Conservation (phyloP, 2,329 filamentous ascomycete genomes). For the Fusarium sp. region DNA sequence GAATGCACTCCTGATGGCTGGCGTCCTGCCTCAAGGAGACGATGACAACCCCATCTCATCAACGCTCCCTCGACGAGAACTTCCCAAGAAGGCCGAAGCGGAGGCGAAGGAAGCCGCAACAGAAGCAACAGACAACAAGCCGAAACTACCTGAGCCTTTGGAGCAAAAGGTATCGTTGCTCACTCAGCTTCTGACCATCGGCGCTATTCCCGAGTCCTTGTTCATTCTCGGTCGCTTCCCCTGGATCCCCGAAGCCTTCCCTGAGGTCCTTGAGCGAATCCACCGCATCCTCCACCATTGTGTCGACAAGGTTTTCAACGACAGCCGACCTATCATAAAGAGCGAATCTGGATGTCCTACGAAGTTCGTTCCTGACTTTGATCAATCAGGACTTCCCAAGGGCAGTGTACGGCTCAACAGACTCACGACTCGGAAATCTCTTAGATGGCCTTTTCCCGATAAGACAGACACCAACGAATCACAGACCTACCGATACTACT, state of each 20-base stretch:
- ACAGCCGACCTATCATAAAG: conserved; percentile 55
- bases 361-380: conserved; percentile 62
- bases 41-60: conserved; percentile 76
- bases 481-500: conserved; percentile 91
- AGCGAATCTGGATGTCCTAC: conserved; percentile 53
- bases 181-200: conserved; percentile 87
- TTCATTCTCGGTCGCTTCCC: conserved; percentile 93
- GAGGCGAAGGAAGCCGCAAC: conserved; percentile 62
- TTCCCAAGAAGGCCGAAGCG: conserved; percentile 63
- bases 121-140: conserved; percentile 60
- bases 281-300: conserved; percentile 89
- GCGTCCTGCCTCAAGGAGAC: conserved; percentile 73
- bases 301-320: conserved; percentile 77
- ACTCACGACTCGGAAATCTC: conserved; percentile 71
- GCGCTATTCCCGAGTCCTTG: conserved; percentile 90
- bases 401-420: conserved; percentile 74
- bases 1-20: conserved; percentile 90
- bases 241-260: conserved; percentile 89
- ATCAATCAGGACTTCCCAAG: conserved; percentile 77
- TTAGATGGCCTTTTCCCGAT: conserved; percentile 89
- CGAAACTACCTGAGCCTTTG: conserved; percentile 74
- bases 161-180: conserved; percentile 92
- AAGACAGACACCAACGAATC: conserved; percentile 80
- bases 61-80: conserved; percentile 62
- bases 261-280: conserved; percentile 82